Evolutionary conservation across 2,329 filamentous ascomycete species (phyloP).

Genomic region (Fusarium bulbicola): DNA sequence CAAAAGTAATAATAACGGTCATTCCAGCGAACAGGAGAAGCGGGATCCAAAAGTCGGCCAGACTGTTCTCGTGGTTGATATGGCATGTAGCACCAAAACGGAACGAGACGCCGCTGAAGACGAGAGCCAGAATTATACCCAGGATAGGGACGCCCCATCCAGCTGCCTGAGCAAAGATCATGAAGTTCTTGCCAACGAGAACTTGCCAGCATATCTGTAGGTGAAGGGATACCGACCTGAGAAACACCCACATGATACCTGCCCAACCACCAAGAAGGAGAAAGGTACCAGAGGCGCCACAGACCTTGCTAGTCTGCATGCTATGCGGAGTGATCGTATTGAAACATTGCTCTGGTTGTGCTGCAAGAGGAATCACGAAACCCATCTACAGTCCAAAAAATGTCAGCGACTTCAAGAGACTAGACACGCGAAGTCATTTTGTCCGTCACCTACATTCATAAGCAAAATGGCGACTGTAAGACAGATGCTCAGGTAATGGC

Average conservation of each 20-base stretch:
- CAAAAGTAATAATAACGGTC: conserved; percentile 82
- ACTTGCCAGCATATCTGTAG: conserved; percentile 98
- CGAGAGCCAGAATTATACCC: conserved; percentile 78
- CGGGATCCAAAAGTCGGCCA: conserved; percentile 91
- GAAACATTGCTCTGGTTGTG: conserved; percentile 82
- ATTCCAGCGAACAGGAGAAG: conserved; percentile 79
- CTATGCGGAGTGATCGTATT: conserved; percentile 93
- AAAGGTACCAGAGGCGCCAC: conserved; percentile 88
- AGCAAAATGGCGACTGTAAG: conserved; percentile 78
- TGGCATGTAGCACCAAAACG: conserved; percentile 92
- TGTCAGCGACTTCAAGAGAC: conserved; percentile 27
- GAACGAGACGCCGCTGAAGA: conserved; percentile 91
- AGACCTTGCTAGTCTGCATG: conserved; percentile 83
- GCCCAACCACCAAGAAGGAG: conserved; percentile 87
- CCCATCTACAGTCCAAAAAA: conserved; percentile 67
- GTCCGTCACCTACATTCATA: conserved; percentile 73
- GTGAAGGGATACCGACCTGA: conserved; percentile 90
- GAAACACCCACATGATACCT: conserved; percentile 88
- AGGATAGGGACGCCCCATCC: conserved; percentile 87
- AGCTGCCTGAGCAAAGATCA: conserved; percentile 80
- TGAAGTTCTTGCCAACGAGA: conserved; percentile 86
- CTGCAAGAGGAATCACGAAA: conserved; percentile 87
- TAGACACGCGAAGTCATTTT: not conserved
- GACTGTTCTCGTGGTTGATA: conserved; percentile 87
- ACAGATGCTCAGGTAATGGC: conserved; percentile 93